Evolutionary conservation across 495 filamentous ascomycete species (phyloP), one percentile per base, ranked within the genome.

Genomic region (Achaetomiella virescens): DNA sequence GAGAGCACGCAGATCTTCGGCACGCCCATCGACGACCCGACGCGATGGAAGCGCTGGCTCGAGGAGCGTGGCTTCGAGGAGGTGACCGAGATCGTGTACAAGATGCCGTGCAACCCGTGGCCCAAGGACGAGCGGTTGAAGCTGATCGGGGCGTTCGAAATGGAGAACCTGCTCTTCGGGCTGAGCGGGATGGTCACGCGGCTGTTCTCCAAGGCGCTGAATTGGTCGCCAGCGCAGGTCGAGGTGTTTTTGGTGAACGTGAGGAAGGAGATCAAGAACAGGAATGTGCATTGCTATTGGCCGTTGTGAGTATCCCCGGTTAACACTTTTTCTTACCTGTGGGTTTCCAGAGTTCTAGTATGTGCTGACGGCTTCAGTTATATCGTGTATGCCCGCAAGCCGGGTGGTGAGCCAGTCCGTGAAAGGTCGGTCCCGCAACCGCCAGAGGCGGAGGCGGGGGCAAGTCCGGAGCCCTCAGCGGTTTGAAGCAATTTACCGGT

Each of bases 31-130:
- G 66, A 72, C 24, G 78, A 83, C 57, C 61, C 62, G 22, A 36
- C 45, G 14, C 54, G 55, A 9, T 69, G 67, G 59, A 67, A 66
- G 38, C 56, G 59, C 29, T 64, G 59, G 60, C 51, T 71, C 54
- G 48, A 55, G 37, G 63, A 72, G 12, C 72, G 68, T 24, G 75
- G 76, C 9, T 80, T 79, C 54, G 63, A 69, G n/a, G 69, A 80
- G 14, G 70, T 80, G 2, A 64, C 65, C 11, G 73, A 80, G 44
- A 61, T 65, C 29, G 48, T 59, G 24, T 79, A 74, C 58, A 75
- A 77, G 50, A 69, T 75, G 66, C 80, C 79, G 3, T 61, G 78
- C 24, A 78, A 76, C 25, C 72, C 79, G 10, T 84, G 81, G 81
- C 61, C 78, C 0, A 72, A 67, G 31, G 76, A 80, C 48, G 60